These are phyloP conservation scores for Auriscalpium vulgare DNA, from an alignment of 768 basidiomycete species.

Conservation along the genomic window DNA sequence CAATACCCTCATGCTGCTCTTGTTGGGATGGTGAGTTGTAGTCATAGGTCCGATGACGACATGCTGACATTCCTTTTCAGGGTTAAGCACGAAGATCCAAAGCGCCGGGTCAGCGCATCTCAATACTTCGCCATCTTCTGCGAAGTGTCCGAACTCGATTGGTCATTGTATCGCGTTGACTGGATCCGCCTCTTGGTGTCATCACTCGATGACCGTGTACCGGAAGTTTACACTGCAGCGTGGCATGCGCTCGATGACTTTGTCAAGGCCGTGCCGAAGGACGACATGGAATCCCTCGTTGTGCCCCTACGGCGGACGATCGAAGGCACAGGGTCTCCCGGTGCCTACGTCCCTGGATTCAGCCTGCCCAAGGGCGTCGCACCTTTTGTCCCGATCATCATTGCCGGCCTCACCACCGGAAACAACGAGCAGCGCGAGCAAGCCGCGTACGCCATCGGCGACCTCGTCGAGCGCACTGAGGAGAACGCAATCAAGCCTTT, in stretches of 20 bases:
- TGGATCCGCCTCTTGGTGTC: slow-evolving; percentile 90
- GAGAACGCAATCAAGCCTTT: slow-evolving; percentile 85
- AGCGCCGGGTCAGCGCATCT: slow-evolving; percentile 72
- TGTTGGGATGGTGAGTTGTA: slow-evolving; percentile 74
- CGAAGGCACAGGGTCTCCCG: slow-evolving; percentile 76
- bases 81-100: slow-evolving; percentile 69
- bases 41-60: neutral
- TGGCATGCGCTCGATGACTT: slow-evolving; percentile 80
- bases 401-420: slow-evolving; percentile 88
- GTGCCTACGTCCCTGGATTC: slow-evolving; percentile 78
- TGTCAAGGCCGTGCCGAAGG: slow-evolving; percentile 86
- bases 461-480: slow-evolving; percentile 86
- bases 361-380: slow-evolving; percentile 76
- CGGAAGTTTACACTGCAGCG: slow-evolving; percentile 73
- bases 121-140: slow-evolving; percentile 77
- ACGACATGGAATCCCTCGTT: slow-evolving; percentile 86
- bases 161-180: slow-evolving; percentile 80
- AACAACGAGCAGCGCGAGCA: slow-evolving; percentile 94
- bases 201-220: slow-evolving; percentile 69
- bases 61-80: slow-evolving; percentile 28
- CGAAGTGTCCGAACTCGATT: slow-evolving; percentile 73
- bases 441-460: slow-evolving; percentile 94
- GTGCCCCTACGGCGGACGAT: slow-evolving; percentile 84
- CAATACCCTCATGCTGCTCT: slow-evolving; percentile 79
- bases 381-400: slow-evolving; percentile 78